Evolutionary conservation across 805 yeast species (phyloP).

Genomic region (Candida multigemmis): DNA sequence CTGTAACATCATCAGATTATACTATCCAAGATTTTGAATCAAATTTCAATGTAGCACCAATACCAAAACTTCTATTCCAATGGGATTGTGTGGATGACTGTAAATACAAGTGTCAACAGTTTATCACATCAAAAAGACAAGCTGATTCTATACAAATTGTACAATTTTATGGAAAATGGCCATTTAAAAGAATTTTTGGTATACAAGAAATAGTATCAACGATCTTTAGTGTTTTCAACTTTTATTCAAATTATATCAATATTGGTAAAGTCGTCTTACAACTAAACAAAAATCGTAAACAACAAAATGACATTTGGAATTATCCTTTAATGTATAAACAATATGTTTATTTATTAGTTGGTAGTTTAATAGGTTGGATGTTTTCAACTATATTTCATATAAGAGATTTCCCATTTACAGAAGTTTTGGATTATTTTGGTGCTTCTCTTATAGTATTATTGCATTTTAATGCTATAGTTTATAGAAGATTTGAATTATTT

Average conservation of each 20-base stretch:
- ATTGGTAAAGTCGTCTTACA: constrained; percentile 16
- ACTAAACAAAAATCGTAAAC: constrained; percentile 10
- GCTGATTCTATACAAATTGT: constrained; percentile 15
- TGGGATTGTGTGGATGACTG: constrained; percentile 32
- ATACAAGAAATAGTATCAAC: constrained; percentile 26
- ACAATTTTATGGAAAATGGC: constrained; percentile 38
- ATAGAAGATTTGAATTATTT: constrained; percentile 22
- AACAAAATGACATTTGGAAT: constrained; percentile 5
- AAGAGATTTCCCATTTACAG: constrained; percentile 27
- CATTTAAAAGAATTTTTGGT: constrained; percentile 26
- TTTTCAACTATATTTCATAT: constrained; percentile 29
- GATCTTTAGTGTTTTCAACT: constrained; percentile 25
- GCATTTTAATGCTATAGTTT: constrained; percentile 24
- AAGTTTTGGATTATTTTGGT: constrained; percentile 32
- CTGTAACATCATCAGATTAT: not conserved
- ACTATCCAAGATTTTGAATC: constrained; percentile 4
- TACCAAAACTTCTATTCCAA: constrained; percentile 10
- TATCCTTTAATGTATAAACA: constrained; percentile 18
- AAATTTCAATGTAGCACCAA: constrained; percentile 6
- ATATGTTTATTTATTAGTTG: constrained; percentile 15
- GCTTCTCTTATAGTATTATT: constrained; percentile 28
- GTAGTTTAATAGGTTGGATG: constrained; percentile 27
- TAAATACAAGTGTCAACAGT: constrained; percentile 30
- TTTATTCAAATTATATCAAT: constrained; percentile 22
- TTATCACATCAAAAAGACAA: constrained; percentile 15